Evolutionary conservation across 257 asterid genomes (phyloP), one percentile per base, ranked within the genome.

Genomic region (Pogostemon cablin): DNA sequence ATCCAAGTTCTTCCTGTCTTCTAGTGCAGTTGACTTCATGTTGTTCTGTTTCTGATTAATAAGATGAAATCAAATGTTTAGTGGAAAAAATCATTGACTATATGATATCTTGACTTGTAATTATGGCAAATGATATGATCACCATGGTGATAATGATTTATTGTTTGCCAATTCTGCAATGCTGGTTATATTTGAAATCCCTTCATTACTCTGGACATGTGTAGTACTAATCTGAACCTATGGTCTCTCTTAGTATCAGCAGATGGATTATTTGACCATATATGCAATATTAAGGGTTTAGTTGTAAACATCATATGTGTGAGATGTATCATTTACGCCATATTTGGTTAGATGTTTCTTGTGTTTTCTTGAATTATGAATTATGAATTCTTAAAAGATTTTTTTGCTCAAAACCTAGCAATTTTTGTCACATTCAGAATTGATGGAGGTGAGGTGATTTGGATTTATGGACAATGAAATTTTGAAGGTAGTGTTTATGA

Each of bases 181-280:
- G 44, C 70, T 65, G 70, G 68, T 62, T 41, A 62, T 62, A 7
- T 62, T 60, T 43, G 6, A 20, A 42, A 17, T 17, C 20, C 37
- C 39, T 4, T 20, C 53, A 4, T 42, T 17, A 8, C 39, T 20
- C 41, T 25, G 39, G 62, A 55, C 9, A 3, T 32, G 5, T 9
- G 2, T 7, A 43, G 11, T 9, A 8, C 7, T 43, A 1, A 43
- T 43, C 48, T 7, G 48, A 43, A 43, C 48, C 10, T 43, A 43
- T 43, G 9, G 48, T 7, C 48, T 43, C 48, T 43, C 48, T 43
- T 10, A 0, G 7, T 1, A 41, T 41, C 7, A 41, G 44, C 44
- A 41, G 7, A 42, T 6, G 47, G 47, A 42, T 3, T 9, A 42
- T 42, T 42, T 8, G 10, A 9, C 61, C 32, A 25, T 25, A 25